Conservation (phyloP, 441 rosid species). For the Pelargonium myrrhifolium region DNA sequence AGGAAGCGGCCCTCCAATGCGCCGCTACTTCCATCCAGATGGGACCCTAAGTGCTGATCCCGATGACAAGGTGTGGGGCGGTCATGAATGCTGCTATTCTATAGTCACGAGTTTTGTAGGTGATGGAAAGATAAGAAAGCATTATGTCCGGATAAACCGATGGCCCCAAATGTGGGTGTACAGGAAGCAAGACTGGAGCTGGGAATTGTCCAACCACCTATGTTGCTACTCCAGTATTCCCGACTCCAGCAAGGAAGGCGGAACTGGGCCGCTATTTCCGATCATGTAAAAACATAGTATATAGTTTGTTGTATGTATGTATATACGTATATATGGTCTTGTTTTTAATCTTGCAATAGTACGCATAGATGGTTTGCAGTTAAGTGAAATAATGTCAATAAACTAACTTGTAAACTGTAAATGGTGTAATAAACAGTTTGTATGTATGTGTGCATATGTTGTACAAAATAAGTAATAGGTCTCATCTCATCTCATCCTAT, state of each 20-base stretch:
- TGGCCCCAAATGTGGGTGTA: constrained; percentile 36
- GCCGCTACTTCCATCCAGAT: constrained; percentile 48
- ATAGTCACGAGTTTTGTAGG: constrained; percentile 35
- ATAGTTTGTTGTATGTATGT: too few relatives aligned
- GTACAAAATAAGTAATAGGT: too few relatives aligned
- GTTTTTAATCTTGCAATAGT: background rate
- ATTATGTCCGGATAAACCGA: constrained; percentile 51
- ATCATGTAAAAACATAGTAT: too few relatives aligned
- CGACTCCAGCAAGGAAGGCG: constrained; percentile 37
- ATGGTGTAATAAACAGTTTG: background rate
- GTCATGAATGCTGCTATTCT: constrained; percentile 51
- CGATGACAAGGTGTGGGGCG: constrained; percentile 51
- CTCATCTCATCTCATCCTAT: too few relatives aligned
- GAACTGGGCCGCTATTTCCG: constrained; percentile 36
- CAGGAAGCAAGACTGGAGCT: constrained; percentile 58
- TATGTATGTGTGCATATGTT: too few relatives aligned
- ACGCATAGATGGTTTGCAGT: background rate
- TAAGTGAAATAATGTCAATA: background rate
- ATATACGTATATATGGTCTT: background rate
- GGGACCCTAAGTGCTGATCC: constrained; percentile 58
- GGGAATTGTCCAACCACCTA: constrained; percentile 49
- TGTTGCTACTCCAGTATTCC: constrained; percentile 37
- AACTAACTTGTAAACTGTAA: background rate
- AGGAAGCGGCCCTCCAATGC: constrained; percentile 43
- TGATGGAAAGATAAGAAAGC: constrained; percentile 40